Base-by-base conservation (phyloP, 2,329 filamentous ascomycete genomes). In the Ceratocystis variospora region DNA sequence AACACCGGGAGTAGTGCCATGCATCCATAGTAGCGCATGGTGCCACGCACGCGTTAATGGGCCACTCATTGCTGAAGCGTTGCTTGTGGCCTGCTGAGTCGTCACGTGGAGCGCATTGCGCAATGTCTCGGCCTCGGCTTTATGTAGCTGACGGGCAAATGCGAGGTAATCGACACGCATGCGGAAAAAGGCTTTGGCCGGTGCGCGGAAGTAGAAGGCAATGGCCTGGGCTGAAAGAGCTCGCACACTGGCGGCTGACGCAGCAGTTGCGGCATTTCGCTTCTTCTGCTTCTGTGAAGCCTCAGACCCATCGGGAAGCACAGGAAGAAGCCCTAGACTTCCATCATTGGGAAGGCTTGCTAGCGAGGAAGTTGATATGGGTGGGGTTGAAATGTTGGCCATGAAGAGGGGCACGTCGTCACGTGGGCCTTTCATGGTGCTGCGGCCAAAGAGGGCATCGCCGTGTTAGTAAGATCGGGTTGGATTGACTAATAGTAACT, bases 111-210 rank as follows among this genome's bases (percentile, higher is more conserved):
- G 45, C n/a, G 17, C 73, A 74, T 48, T 77, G 67, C n/a, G 70
- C 69, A 62, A 77, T 75, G 62, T 57, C 17, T 41, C 28, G 6
- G 55, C 46, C 17, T 67, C 62, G 31, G 66, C 66, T 19, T 62
- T 53, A 25, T 67, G 66, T 7, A 67, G 66, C 28, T 55, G 33
- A 33, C 83, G 78, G 2, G 82, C 83, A 68, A 83, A 85, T 1
- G 81, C 81, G 19, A 85, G 79, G 70, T 91, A 96, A 78, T 96
- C 92, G 69, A 96, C 90, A 67, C 92, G 80, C 0, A 89, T 92
- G 68, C 90, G 84, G 76, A 96, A 96, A 74, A 96, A 96, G 17
- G 91, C 89, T 76, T 96, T 96, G 64, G 91, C 88, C 0, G 92
- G 92, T 0, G 90, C 90, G 66, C 91, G 82, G 73, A 96, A 96